phyloP scores from a whole-genome alignment of 345 rosid genomes.

The Aegle marmelos region DNA sequence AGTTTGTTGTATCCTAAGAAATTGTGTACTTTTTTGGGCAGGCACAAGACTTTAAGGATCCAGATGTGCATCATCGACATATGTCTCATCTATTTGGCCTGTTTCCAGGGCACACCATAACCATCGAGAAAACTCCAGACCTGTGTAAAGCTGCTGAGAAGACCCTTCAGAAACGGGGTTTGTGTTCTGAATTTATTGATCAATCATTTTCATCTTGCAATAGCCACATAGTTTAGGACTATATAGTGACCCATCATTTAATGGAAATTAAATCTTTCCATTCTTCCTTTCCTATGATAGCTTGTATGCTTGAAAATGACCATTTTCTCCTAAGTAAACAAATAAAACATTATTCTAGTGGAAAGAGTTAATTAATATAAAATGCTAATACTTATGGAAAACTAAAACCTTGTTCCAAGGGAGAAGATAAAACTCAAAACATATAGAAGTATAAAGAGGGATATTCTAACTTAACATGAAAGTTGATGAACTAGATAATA shows the following conservation, averaged over 20 bases:
- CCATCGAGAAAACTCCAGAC: constrained; percentile 59
- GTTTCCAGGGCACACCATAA: constrained; percentile 84
- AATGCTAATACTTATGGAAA: too few species aligned
- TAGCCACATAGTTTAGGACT: not conserved
- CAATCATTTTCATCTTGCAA: not conserved
- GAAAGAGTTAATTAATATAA: not conserved
- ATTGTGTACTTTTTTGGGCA: constrained; percentile 17
- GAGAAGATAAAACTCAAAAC: not conserved
- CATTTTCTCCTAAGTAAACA: not conserved
- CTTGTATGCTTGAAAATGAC: not conserved
- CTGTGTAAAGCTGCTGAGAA: constrained; percentile 73
- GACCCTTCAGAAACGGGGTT: constrained; percentile 81
- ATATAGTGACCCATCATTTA: not conserved
- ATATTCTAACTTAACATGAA: not conserved
- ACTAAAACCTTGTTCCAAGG: not conserved
- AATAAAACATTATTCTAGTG: not conserved
- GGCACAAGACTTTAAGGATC: constrained; percentile 84
- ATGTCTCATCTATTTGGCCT: constrained; percentile 91
- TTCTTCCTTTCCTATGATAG: not conserved
- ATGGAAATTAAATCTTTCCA: not conserved
- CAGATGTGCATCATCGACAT: constrained; percentile 78
- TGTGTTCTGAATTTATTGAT: constrained; percentile 1
- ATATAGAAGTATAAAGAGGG: not conserved
- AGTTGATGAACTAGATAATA: not conserved
- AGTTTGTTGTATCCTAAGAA: constrained; percentile 1